Evolutionary conservation across 1,284 basidiomycete species (phyloP).

Genomic region (Ustilago esculenta): DNA sequence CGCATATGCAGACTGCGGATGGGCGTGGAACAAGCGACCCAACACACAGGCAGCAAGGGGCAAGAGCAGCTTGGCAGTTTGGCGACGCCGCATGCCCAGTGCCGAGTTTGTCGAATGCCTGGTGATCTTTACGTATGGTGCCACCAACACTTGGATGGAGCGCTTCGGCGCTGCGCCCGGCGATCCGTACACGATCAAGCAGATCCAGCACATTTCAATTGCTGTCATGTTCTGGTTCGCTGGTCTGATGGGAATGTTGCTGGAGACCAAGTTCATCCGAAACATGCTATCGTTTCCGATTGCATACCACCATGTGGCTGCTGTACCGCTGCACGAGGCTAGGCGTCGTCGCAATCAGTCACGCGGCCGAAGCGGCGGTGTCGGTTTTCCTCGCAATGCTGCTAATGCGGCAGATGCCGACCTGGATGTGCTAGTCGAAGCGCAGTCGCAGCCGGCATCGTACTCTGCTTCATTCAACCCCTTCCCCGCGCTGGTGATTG

Average conservation of each 20-base stretch:
- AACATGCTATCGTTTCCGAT: constrained; percentile 53
- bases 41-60: constrained; percentile 8
- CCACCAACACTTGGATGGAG: constrained; percentile 96
- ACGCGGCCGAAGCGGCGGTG: too few species aligned
- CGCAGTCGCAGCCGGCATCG: constrained; percentile 55
- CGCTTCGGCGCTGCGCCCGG: constrained; percentile 81
- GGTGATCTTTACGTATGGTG: constrained; percentile 88
- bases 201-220: constrained; percentile 94
- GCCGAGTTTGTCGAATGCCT: constrained; percentile 88
- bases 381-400: too few species aligned
- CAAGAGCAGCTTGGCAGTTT: constrained; percentile 31
- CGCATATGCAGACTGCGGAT: constrained; percentile 84
- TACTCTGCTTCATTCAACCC: constrained; percentile 89
- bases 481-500: constrained; percentile 81
- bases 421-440: constrained; percentile 33
- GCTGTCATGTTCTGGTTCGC: constrained; percentile 97
- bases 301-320: constrained; percentile 27
- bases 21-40: constrained; percentile 84
- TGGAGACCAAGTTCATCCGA: constrained; percentile 75
- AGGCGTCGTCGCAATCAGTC: constrained; percentile 7
- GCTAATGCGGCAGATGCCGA: constrained; percentile 14
- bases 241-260: constrained; percentile 85
- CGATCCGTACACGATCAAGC: constrained; percentile 87
- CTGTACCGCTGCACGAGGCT: constrained; percentile 22
- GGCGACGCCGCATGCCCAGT: constrained; percentile 50